These are phyloP conservation scores for Aspergillus cejpii DNA, from an alignment of 2,329 filamentous ascomycete genomes.

Conservation along the genomic window DNA sequence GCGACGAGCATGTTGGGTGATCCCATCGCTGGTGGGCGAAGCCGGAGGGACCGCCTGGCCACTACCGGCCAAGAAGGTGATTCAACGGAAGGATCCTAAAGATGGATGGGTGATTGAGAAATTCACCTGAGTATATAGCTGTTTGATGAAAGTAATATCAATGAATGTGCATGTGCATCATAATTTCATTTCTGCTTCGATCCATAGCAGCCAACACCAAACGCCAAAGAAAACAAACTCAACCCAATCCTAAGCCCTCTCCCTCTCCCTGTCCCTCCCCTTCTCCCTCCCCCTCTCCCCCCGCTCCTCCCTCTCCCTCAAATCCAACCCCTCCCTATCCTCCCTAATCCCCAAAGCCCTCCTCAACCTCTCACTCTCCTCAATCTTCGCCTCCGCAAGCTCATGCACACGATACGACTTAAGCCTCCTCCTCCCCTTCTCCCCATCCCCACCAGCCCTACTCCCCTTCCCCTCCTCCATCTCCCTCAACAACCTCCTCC, in stretches of 20 bases:
- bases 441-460: constrained; percentile 10
- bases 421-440: constrained; percentile 47
- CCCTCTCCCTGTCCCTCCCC: constrained; percentile 15
- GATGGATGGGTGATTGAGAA: constrained; percentile 68
- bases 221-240: not conserved
- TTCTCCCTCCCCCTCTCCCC: constrained; percentile 3
- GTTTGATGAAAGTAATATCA: not conserved
- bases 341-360: constrained; percentile 80
- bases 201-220: constrained; percentile 7
- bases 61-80: constrained; percentile 74
- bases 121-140: constrained; percentile 30
- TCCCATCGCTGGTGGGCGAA: constrained; percentile 68
- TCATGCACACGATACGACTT: constrained; percentile 96
- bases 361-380: constrained; percentile 83
- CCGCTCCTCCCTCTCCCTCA: constrained; percentile 16
- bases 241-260: constrained; percentile 12
- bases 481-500: constrained; percentile 56
- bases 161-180: too few relatives aligned
- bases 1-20: constrained; percentile 71
- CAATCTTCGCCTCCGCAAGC: constrained; percentile 89
- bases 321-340: constrained; percentile 73
- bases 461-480: constrained; percentile 41
- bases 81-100: constrained; percentile 65
- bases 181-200: too few relatives aligned
- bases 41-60: constrained; percentile 70